Percentiles rank a stretch among this genome's conserved stretches.
Conservation (phyloP, 2,329 filamentous ascomycete species). For the Apiospora kogelbergensis region DNA sequence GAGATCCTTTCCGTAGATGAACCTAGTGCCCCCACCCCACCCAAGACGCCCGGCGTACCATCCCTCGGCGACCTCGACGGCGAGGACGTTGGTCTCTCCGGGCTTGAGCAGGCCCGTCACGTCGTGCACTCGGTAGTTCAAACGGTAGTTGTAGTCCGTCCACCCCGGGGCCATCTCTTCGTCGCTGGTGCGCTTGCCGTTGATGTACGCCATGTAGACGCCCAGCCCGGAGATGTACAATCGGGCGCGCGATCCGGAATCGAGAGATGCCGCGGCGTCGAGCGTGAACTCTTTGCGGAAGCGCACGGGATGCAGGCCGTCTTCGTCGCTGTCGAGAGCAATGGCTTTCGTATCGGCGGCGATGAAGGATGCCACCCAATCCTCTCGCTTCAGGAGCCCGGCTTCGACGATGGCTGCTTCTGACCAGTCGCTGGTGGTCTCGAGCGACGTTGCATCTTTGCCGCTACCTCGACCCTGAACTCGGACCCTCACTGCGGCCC, state of each 20-base stretch:
- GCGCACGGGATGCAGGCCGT: neutral
- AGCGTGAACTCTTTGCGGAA: neutral
- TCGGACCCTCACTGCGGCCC: constrained; percentile 33
- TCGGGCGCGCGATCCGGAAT: constrained; percentile 24
- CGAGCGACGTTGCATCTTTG: neutral
- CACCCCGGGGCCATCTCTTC: constrained; percentile 50
- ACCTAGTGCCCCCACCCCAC: constrained; percentile 26
- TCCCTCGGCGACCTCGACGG: constrained; percentile 48
- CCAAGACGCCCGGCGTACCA: constrained; percentile 48
- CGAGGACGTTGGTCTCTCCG: constrained; percentile 39
- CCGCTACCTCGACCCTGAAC: constrained; percentile 30
- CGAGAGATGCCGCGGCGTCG: neutral
- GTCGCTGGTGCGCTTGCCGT: constrained; percentile 41
- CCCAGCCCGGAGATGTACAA: constrained; percentile 48
- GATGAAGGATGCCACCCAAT: constrained; percentile 29
- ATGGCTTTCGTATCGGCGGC: constrained; percentile 24
- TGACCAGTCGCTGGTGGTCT: constrained; percentile 28
- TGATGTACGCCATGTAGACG: constrained; percentile 47
- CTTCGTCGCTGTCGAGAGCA: too few species aligned
- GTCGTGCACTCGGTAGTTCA: constrained; percentile 55
- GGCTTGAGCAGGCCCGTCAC: constrained; percentile 40
- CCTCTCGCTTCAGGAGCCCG: constrained; percentile 27
- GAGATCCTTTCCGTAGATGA: constrained; percentile 32
- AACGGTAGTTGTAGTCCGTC: constrained; percentile 49
- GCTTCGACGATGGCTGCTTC: constrained; percentile 35